Base-by-base conservation (phyloP, 2,329 filamentous ascomycete species). In the Fusarium chaquense region DNA sequence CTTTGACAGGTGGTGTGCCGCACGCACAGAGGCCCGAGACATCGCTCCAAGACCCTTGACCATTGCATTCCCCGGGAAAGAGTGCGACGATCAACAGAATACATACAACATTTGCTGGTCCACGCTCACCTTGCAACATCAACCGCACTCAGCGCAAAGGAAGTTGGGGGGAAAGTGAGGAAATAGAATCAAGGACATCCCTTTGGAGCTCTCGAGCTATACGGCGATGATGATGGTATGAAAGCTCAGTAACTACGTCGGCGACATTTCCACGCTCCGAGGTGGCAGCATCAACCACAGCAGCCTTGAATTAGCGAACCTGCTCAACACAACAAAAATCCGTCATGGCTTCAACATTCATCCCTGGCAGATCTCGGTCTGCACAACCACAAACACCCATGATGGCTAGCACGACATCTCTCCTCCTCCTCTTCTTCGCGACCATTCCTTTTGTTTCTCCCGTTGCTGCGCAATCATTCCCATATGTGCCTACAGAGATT, bases 401-500 rank as follows among this genome's bases (percentile, higher is more conserved):
- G 46, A 67, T 58, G 38, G 46, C 49, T 24, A 53, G 44, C 18
- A 56, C 58, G 32, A 52, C 58, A 35, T 49, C 62, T 43, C 53
- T 71, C 26, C 6, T 71, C 32, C 26, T 66, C 16, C n/a, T 64
- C 24, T 40, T 40, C 32, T 40, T 40, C 32, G 43, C 51, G 3
- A 35, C 59, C n/a, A 58, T 64, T 6, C 43, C 70, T n/a, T 52
- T 73, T 24, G 64, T 52, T 30, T 50, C 70, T 6, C 54, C 66
- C 11, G 69, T 76, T 38, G 73, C 79, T 9, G 82, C 84, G 53
- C 82, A 84, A 73, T 78, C 78, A 50, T 85, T 93, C 54, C 93
- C 93, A 28, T 97, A 97, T 82, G 89, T 90, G 58, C 91, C 93
- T 4, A 93, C 93, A 0, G 89, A 87, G 32, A 85, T 97, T 54